A percentile compares a stretch with the other conserved stretches of the same genome.
These are phyloP conservation scores for Fusarium paranaense DNA, from an alignment of 2,329 filamentous ascomycete genomes.

Conservation along the genomic window DNA sequence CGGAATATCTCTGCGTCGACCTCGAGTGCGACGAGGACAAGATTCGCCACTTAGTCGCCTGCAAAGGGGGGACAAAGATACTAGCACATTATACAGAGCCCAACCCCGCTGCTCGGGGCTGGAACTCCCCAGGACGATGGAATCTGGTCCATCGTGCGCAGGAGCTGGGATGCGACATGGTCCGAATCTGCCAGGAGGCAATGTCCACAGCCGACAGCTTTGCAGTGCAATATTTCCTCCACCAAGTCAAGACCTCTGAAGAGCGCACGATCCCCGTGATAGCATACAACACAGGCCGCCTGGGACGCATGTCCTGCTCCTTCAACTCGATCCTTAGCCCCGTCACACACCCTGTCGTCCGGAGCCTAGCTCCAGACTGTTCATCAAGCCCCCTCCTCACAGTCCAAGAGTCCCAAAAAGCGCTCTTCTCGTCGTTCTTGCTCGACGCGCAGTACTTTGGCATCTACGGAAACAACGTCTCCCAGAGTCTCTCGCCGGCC, in stretches of 20 bases:
- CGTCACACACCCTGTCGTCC: constrained; percentile 12
- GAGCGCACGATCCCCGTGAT: constrained; percentile 6
- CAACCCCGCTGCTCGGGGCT: background rate
- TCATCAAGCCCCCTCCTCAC: constrained; percentile 1
- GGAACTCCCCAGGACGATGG: constrained; percentile 3
- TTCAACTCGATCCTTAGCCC: constrained; percentile 15
- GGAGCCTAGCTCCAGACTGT: background rate
- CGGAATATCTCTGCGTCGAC: constrained; percentile 19
- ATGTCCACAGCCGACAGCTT: constrained; percentile 12
- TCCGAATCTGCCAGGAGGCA: constrained; percentile 21
- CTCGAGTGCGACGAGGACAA: constrained; percentile 4
- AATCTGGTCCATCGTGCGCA: constrained; percentile 5
- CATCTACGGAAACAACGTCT: constrained; percentile 23
- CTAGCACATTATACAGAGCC: constrained; percentile 14
- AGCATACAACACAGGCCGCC: constrained; percentile 12
- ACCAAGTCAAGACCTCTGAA: constrained; percentile 1
- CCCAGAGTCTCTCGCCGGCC: constrained; percentile 13
- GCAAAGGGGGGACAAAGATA: constrained; percentile 12
- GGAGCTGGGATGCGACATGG: constrained; percentile 10
- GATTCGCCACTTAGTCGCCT: constrained; percentile 1
- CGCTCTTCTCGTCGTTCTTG: constrained; percentile 17
- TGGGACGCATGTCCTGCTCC: constrained; percentile 14
- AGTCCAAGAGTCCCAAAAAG: constrained; percentile 21
- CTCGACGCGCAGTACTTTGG: constrained; percentile 17
- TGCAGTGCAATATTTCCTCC: constrained; percentile 9